phyloP scores from a whole-genome alignment of 495 filamentous ascomycete species.

The Penicillium canariense region DNA sequence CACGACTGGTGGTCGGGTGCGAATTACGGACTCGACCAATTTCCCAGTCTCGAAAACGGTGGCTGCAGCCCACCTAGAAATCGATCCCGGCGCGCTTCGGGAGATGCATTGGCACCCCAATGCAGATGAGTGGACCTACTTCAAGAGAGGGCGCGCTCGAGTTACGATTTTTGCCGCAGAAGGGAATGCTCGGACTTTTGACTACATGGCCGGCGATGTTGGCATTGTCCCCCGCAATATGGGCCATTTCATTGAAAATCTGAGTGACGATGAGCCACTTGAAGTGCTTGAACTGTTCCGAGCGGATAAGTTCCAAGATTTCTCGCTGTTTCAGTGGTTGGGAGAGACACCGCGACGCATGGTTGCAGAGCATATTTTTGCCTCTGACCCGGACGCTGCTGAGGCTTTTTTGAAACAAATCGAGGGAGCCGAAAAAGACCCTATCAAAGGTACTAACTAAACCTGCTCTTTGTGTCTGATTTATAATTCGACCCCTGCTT shows the following conservation, averaged over 20 bases:
- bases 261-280: conserved; percentile 54
- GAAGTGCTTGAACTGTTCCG: conserved; percentile 60
- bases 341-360: conserved; percentile 61
- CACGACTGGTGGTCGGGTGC: conserved; percentile 55
- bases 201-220: conserved; percentile 55
- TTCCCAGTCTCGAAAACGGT: conserved; percentile 64
- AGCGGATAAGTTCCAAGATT: conserved; percentile 58
- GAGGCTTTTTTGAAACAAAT: conserved; percentile 56
- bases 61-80: conserved; percentile 58
- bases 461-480: background rate
- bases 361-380: conserved; percentile 61
- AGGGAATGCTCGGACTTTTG: conserved; percentile 59
- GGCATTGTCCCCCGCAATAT: conserved; percentile 60
- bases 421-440: conserved; percentile 45
- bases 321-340: conserved; percentile 68
- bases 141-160: conserved; percentile 63
- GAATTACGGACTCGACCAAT: conserved; percentile 64
- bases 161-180: conserved; percentile 65
- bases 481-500: too few relatives aligned
- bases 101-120: conserved; percentile 79
- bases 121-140: conserved; percentile 78
- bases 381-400: conserved; percentile 49
- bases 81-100: conserved; percentile 55
- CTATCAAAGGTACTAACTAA: conserved; percentile 13
- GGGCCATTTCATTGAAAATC: conserved; percentile 63